These are phyloP conservation scores for Hanseniaspora guilliermondii DNA, from an alignment of 805 yeast species.

Conservation along the genomic window DNA sequence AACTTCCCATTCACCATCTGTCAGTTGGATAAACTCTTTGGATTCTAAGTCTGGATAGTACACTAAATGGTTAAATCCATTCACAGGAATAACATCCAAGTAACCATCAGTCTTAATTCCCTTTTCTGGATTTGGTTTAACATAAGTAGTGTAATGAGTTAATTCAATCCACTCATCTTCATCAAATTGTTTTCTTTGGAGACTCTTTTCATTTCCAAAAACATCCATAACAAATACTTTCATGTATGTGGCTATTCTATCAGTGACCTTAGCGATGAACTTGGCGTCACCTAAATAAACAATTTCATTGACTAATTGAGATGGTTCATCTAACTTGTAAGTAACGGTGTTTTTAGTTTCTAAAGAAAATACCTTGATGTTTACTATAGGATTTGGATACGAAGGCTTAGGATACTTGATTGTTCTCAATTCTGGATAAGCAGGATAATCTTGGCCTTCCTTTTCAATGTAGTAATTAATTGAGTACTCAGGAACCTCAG, in stretches of 20 bases:
- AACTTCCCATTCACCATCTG: slow-evolving; percentile 86
- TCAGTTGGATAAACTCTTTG: slow-evolving; percentile 44
- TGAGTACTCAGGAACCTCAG: slow-evolving; percentile 57
- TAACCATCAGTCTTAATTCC: slow-evolving; percentile 53
- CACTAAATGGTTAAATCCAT: slow-evolving; percentile 65
- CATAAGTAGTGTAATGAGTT: slow-evolving; percentile 45
- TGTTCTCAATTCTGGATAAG: slow-evolving; percentile 48
- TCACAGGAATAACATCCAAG: slow-evolving; percentile 59
- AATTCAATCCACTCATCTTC: slow-evolving; percentile 70
- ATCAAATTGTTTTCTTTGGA: slow-evolving; percentile 34
- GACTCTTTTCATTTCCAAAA: slow-evolving; percentile 18
- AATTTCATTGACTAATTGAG: slow-evolving; percentile 52
- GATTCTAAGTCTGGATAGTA: slow-evolving; percentile 64
- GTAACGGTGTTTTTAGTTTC: slow-evolving; percentile 25
- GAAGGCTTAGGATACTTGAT: slow-evolving; percentile 84
- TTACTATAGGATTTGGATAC: slow-evolving; percentile 55
- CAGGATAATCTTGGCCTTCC: slow-evolving; percentile 27
- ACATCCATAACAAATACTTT: slow-evolving; percentile 45
- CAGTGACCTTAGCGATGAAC: slow-evolving; percentile 45
- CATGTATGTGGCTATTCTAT: slow-evolving; percentile 55
- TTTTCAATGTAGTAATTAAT: slow-evolving; percentile 60
- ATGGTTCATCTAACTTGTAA: slow-evolving; percentile 29
- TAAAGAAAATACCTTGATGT: slow-evolving; percentile 37
- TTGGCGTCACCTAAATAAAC: slow-evolving; percentile 51
- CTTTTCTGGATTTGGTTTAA: slow-evolving; percentile 38